phyloP scores from a whole-genome alignment of 2,329 filamentous ascomycete species.

The Penicillium sp. region DNA sequence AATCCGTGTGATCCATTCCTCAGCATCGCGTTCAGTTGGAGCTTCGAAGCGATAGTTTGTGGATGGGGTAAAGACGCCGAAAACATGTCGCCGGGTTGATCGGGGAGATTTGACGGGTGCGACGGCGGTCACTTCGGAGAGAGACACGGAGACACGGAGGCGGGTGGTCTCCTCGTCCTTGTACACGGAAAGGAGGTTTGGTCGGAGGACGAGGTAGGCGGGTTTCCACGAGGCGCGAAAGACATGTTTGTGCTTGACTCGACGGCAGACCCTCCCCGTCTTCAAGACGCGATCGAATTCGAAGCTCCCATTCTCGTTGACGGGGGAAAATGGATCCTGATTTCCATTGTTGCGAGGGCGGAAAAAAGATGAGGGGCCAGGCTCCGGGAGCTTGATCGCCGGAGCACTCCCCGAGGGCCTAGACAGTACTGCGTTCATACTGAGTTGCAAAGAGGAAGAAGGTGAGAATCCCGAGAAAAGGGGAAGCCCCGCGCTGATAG shows the following conservation, averaged over 20 bases:
- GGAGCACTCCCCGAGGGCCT: constrained; percentile 28
- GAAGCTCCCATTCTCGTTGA: constrained; percentile 94
- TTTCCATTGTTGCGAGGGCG: constrained; percentile 43
- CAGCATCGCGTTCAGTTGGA: constrained; percentile 69
- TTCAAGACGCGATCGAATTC: constrained; percentile 94
- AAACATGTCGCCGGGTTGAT: constrained; percentile 81
- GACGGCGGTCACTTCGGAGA: constrained; percentile 89
- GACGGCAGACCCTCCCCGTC: constrained; percentile 80
- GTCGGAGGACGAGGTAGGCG: constrained; percentile 84
- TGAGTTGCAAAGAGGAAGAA: constrained; percentile 4
- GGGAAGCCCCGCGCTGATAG: not conserved
- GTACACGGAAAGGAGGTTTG: constrained; percentile 89
- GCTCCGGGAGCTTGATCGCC: constrained; percentile 31
- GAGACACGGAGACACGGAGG: constrained; percentile 81
- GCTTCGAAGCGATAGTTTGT: constrained; percentile 92
- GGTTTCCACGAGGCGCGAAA: constrained; percentile 80
- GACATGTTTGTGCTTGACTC: constrained; percentile 92
- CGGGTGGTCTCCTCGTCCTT: constrained; percentile 88
- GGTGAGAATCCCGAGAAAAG: constrained; percentile 1
- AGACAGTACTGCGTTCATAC: constrained; percentile 29
- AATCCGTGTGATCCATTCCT: constrained; percentile 84
- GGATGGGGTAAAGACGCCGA: constrained; percentile 87
- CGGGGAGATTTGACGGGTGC: constrained; percentile 87
- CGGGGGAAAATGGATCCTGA: constrained; percentile 73
- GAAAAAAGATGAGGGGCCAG: constrained; percentile 26